phyloP scores from a whole-genome alignment of 768 basidiomycete genomes.

The Pleurotus tuber-regium region DNA sequence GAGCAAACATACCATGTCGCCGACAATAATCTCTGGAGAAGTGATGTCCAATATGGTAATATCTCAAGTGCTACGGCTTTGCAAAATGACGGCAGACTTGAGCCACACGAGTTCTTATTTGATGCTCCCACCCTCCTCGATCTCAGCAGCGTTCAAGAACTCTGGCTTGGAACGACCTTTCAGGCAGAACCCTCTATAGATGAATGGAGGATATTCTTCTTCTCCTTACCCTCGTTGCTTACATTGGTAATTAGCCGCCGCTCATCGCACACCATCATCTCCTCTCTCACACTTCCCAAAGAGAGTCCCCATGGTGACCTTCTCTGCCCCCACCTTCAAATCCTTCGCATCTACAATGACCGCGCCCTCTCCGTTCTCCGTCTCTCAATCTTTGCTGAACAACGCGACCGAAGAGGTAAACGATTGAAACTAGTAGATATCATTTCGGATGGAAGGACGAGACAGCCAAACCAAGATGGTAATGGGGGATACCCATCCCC shows the following conservation, averaged over 20 bases:
- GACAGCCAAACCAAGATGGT: too few relatives aligned
- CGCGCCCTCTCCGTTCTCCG: conserved; percentile 7
- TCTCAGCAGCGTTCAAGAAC: conserved; percentile 1
- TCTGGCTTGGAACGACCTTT: conserved; percentile 4
- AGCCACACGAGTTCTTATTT: conserved; percentile 1
- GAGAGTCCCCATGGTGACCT: conserved; percentile 5
- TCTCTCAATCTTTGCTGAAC: conserved; percentile 4
- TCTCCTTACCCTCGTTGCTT: background rate
- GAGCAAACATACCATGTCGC: background rate
- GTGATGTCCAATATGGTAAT: background rate
- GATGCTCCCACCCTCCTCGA: background rate
- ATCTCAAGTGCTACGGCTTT: background rate
- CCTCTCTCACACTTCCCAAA: background rate
- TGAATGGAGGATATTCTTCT: conserved; percentile 8
- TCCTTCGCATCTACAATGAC: conserved; percentile 5
- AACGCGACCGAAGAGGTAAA: background rate
- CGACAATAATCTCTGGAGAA: background rate
- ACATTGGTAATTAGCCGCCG: conserved; percentile 8
- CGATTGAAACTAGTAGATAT: conserved; percentile 5
- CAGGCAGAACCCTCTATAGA: background rate
- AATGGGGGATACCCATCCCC: conserved; percentile 2
- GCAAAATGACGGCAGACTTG: background rate
- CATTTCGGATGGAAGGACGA: background rate
- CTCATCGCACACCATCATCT: background rate
- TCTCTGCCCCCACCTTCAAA: conserved; percentile 2